Base-by-base conservation (phyloP, 352 stramenopile genomes). In the Nothophytophthora sp. region DNA sequence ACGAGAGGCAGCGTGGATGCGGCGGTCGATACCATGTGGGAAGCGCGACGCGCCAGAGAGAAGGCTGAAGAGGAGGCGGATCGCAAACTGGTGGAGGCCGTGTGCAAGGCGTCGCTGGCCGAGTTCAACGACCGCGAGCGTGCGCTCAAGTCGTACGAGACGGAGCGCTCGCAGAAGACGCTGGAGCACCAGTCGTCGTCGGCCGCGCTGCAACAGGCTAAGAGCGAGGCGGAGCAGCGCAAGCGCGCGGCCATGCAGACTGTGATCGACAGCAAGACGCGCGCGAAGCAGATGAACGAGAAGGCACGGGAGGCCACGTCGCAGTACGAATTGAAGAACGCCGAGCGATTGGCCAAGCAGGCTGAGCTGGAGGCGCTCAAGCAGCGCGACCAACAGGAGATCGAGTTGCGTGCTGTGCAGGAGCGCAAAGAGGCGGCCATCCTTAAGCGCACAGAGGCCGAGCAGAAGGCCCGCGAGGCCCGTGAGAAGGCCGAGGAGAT, bases 81-180 rank as follows among this genome's bases (percentile, higher is more conserved):
- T 16, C 70, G 80, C 46, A 90, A 92, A 50, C 63, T 94, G 10
- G 63, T 94, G 10, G 77, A 91, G 19, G 84, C 84, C 0, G 84
- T 94, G 22, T 84, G 80, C 41, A 81, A 86, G 54, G 81, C 79
- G 16, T 94, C 84, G 23, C 58, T 94, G 38, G 65, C 77, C 12
- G 84, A 92, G 49, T 90, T 56, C 43, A 91, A 88, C 23, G 75
- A 88, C 24, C 75, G 76, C 15, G 66, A 92, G 58, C 81, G 77
- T 29, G 73, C 66, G 20, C 37, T 90, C 5, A 66, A 88, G 25
- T 39, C 62, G 5, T 89, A 86, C 50, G 70, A 83, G 22, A 65
- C 54, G 6, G 63, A 76, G 41, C 58, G 72, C 9, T 66, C 50
- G 5, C 53, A 69, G 37, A 67, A 60, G 9, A 56, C 67, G 4